These are phyloP conservation scores for Gossypium rotundifolium DNA, from an alignment of 345 rosid genomes.

Conservation along the genomic window DNA sequence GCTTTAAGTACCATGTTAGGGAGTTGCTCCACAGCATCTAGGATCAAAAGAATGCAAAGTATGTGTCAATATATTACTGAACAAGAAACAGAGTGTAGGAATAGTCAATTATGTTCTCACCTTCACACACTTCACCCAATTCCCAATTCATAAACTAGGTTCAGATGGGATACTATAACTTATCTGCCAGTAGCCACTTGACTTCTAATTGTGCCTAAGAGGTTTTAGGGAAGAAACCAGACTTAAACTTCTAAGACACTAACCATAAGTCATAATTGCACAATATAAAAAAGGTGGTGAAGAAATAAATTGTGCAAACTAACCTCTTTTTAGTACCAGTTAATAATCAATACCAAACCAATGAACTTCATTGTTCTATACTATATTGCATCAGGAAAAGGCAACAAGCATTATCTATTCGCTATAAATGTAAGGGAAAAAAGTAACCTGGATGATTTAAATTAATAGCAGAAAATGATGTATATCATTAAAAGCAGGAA, in stretches of 20 bases:
- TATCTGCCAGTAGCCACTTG: constrained; percentile 7
- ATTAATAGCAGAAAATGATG: background rate
- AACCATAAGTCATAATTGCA: background rate
- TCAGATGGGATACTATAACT: constrained; percentile 17
- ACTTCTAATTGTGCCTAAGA: background rate
- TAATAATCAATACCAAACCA: background rate
- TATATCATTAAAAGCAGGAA: background rate
- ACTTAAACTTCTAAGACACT: background rate
- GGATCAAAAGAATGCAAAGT: constrained; percentile 24
- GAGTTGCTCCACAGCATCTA: constrained; percentile 56
- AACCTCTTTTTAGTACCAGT: background rate
- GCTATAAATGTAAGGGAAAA: too few relatives aligned
- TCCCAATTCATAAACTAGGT: background rate
- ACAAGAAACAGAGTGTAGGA: background rate
- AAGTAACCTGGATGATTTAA: background rate
- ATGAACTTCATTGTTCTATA: background rate
- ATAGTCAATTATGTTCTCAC: constrained; percentile 7
- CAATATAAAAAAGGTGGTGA: too few relatives aligned
- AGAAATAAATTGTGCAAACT: background rate
- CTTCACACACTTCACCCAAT: constrained; percentile 1
- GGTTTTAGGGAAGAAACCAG: background rate
- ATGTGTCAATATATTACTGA: constrained; percentile 14
- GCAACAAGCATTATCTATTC: too few relatives aligned
- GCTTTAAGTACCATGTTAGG: constrained; percentile 44
- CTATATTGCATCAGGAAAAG: background rate